Base-by-base conservation (phyloP, 192 early-diverging fungal genomes). In the Coemansia sp. region DNA sequence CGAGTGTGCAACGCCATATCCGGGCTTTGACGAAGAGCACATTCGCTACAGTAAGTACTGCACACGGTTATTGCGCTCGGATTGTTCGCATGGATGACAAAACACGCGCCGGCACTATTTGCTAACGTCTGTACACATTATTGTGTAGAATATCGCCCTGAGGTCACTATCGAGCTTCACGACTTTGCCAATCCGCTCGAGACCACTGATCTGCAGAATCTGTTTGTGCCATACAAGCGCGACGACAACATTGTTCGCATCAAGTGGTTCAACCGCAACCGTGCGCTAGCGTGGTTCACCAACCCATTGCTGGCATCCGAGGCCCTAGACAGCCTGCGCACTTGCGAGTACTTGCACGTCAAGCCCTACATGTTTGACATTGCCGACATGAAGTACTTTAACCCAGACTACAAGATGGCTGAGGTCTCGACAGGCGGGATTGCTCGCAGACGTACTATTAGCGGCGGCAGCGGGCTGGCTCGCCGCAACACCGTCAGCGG, bases 401-500 rank as follows among this genome's bases (percentile, higher is more conserved):
- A 69, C 38, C 80, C 80, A 16, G 80, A 83, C 65, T 40, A 65
- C 59, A 74, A 70, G 60, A 50, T 71, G 59, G 40, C 71, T 21
- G 74, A 76, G 36, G 46, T 77, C 18, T 55, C 55, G 13, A 51
- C 60, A 13, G 75, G 80, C 62, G 57, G 63, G 16, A 63, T 83
- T 28, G 48, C 59, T 13, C 80, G 80, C 75, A 67, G 80, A 14
- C 80, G 80, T 59, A 83, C 80, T 7, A 74, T 83, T 63, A 70
- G 74, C 46, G 66, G 71, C 23, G 74, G 74, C 50, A 69, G 69
- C 40, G 71, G 71, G 33, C 66, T 83, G 46, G 75, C 74, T 36
- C 80, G 80, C 31, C 80, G 80, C 72, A 83, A 83, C 65, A 83
- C 80, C 6, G 80, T 83, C 53, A 83, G 80, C 63, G 80, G 80